phyloP scores from a whole-genome alignment of 129 eudicot species.

The Flaveria linearis region DNA sequence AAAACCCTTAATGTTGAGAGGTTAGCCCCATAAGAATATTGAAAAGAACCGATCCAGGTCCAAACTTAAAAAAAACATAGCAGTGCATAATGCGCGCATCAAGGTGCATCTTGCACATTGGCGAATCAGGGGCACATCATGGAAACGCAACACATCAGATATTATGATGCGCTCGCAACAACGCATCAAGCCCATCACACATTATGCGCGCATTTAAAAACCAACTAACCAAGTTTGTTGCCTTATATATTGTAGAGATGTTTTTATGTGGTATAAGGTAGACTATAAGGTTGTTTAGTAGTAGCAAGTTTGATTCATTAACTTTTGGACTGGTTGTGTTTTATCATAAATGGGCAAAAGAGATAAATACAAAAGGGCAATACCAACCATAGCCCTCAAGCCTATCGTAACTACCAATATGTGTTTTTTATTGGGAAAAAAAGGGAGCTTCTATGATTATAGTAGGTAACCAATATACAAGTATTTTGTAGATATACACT shows the following conservation, averaged over 20 bases:
- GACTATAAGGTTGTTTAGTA: conserved; percentile 1
- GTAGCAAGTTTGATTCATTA: background rate
- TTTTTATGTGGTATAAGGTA: background rate
- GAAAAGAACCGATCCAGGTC: no score
- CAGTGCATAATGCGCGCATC: no score
- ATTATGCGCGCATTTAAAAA: no score
- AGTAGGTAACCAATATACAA: background rate
- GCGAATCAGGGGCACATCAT: no score
- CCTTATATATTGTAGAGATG: background rate
- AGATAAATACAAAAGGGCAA: background rate
- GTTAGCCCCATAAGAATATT: no score
- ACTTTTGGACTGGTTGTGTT: background rate
- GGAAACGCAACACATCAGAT: no score
- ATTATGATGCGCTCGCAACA: no score
- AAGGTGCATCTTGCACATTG: no score
- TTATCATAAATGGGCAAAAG: background rate
- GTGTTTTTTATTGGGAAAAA: background rate
- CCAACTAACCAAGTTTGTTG: no score
- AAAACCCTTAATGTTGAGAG: no score
- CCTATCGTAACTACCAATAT: background rate
- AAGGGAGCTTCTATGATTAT: background rate
- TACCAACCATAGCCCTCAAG: background rate
- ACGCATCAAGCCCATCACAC: no score
- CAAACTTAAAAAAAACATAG: no score
- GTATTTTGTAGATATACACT: background rate